Conservation (phyloP, 306 rosid genomes). For the Begonia peltatifolia region DNA sequence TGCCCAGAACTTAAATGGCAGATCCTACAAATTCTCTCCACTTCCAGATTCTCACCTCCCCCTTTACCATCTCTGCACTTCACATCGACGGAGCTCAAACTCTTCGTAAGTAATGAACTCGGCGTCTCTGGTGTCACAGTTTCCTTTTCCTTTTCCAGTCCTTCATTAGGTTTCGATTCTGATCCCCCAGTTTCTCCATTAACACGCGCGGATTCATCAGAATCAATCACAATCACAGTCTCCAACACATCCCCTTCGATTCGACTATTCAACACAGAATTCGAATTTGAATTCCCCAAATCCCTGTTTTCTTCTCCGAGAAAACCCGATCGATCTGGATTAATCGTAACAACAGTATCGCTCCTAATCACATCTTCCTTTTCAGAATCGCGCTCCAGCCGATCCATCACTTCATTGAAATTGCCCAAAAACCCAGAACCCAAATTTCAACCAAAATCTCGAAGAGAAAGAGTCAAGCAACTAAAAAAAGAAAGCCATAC, state of each 20-base stretch:
- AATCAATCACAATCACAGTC: conserved; percentile 31
- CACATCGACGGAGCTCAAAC: conserved; percentile 42
- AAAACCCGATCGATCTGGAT: background rate
- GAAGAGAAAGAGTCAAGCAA: too few relatives aligned
- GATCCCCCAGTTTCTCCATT: conserved; percentile 21
- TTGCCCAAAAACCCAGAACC: too few relatives aligned
- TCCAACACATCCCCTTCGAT: conserved; percentile 28
- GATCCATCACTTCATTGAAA: too few relatives aligned
- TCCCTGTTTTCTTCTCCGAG: background rate
- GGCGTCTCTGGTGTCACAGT: conserved; percentile 19
- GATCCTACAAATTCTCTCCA: conserved; percentile 80
- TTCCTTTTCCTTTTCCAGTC: conserved; percentile 22
- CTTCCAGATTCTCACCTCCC: conserved; percentile 31
- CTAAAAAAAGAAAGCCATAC: too few relatives aligned
- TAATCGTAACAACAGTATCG: background rate
- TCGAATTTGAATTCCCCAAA: conserved; percentile 10
- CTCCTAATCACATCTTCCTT: too few relatives aligned
- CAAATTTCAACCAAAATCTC: too few relatives aligned
- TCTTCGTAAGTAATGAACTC: conserved; percentile 1
- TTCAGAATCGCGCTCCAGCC: too few relatives aligned
- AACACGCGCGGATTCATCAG: conserved; percentile 23
- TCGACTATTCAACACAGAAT: conserved; percentile 7
- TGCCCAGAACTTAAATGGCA: conserved; percentile 63
- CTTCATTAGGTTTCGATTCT: conserved; percentile 22
- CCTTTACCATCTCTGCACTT: conserved; percentile 31